Evolutionary conservation across 768 basidiomycete species (phyloP), one percentile per base, ranked within the genome.

Genomic region (Agaricus blazei): DNA sequence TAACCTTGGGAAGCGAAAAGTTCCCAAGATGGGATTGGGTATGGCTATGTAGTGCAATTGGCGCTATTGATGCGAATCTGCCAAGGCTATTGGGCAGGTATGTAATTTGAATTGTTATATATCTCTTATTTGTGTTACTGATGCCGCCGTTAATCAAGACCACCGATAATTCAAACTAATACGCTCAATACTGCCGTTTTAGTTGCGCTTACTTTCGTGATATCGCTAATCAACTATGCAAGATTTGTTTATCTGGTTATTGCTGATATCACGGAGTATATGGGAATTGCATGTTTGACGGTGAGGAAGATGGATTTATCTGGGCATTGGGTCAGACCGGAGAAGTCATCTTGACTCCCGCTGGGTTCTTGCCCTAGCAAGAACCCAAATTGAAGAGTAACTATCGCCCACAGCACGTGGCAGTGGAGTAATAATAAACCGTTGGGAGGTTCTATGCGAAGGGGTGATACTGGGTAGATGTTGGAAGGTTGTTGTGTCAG

Each of bases 261-360:
- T 62, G 71, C 69, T 57, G 88, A 94, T 60, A 92, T 98, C 70
- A 96, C 93, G 54, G 82, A 93, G 57, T 88, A 87, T 70, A 79
- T 96, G 58, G 96, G 96, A 11, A 93, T 97, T 62, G 96, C 93
- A 1, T 98, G 93, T 73, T 93, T 97, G 65, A 93, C 90, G 14
- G 93, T 97, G 44, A 77, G 85, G 52, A 94, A 90, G 74, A 90
- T 84, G 78, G 91, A 93, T 60, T 72, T 72, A 37, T 68, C 78
- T 27, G 61, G 61, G 9, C 41, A 54, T 27, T 59, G 61, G 61
- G 61, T 57, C 12, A 42, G 31, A 19, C 52, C 52, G 4, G 53
- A 54, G 28, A 59, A 55, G 9, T 29, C 44, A 3, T 55, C 47
- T 14, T 55, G 28, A 49, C 48, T 49, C 31, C 31, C 19, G 31